phyloP scores from a whole-genome alignment of 2,329 filamentous ascomycete species.

The Alternaria sp. region DNA sequence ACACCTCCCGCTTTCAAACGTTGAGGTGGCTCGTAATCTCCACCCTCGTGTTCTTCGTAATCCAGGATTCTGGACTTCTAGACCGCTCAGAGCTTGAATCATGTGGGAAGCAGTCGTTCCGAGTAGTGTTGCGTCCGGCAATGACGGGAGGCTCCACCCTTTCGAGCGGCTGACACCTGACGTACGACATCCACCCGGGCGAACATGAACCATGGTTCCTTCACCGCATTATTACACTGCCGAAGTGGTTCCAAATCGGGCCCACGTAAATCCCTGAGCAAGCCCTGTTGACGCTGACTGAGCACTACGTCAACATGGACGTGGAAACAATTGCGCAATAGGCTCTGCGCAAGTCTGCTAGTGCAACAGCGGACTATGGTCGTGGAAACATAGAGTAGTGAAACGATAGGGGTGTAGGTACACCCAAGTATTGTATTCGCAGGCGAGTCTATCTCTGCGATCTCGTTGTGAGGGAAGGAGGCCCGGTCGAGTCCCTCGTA shows the following conservation, averaged over 20 bases:
- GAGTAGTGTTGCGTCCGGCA: background rate
- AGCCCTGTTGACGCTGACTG: background rate
- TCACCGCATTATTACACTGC: conserved; percentile 15
- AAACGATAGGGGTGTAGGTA: background rate
- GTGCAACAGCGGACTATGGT: background rate
- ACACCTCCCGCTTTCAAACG: background rate
- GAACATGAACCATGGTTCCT: conserved; percentile 11
- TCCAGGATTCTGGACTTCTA: background rate
- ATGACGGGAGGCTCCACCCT: conserved; percentile 1
- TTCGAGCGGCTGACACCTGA: conserved; percentile 6
- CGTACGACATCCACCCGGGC: conserved; percentile 1
- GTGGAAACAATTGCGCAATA: background rate
- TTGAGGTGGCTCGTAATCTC: background rate
- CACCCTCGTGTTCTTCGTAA: background rate
- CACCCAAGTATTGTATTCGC: background rate
- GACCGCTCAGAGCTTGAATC: conserved; percentile 3
- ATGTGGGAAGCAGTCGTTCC: background rate
- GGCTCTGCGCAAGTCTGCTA: background rate
- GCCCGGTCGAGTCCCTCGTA: background rate
- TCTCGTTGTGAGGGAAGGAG: background rate
- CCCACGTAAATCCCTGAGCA: background rate
- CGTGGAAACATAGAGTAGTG: background rate
- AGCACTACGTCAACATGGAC: background rate
- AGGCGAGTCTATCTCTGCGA: conserved; percentile 5
- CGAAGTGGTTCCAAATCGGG: conserved; percentile 3